Conservation (phyloP, 2,329 filamentous ascomycete species). For the Xylaria sp. region DNA sequence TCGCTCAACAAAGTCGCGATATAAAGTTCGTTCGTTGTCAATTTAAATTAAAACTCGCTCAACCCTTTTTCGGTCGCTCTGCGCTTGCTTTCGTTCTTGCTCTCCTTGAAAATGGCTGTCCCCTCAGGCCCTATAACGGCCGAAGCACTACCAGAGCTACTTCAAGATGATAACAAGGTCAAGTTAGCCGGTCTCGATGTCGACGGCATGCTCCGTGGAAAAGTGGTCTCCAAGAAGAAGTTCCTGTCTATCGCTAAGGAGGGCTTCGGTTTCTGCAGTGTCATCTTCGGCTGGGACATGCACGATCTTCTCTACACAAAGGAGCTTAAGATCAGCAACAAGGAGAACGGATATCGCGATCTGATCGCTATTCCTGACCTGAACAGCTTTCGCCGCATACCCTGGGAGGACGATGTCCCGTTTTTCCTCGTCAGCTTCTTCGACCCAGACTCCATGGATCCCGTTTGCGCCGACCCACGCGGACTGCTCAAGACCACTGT, state of each 20-base stretch:
- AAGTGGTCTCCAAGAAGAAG: conserved; percentile 85
- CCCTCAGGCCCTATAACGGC: conserved; percentile 59
- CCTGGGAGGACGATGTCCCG: conserved; percentile 80
- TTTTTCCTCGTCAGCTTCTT: conserved; percentile 81
- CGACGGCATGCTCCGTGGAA: conserved; percentile 81
- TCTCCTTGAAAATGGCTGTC: conserved; percentile 42
- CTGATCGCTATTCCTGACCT: conserved; percentile 79
- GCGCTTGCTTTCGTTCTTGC: background rate
- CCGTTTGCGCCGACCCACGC: conserved; percentile 77
- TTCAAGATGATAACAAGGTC: conserved; percentile 74
- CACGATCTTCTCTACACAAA: conserved; percentile 83
- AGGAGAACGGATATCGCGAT: conserved; percentile 82
- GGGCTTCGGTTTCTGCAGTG: conserved; percentile 86
- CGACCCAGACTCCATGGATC: conserved; percentile 72
- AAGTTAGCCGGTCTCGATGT: conserved; percentile 83
- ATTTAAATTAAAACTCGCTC: background rate
- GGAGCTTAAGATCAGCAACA: conserved; percentile 81
- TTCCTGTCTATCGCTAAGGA: conserved; percentile 78
- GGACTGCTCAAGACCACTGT: conserved; percentile 71
- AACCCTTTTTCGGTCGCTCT: background rate
- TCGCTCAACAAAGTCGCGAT: background rate
- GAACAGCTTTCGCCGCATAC: conserved; percentile 76
- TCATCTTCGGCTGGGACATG: conserved; percentile 90
- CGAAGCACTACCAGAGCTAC: conserved; percentile 69
- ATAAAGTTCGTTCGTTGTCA: background rate